Conservation (phyloP, 2,329 filamentous ascomycete species). For the Myriosclerotinia curreyana region DNA sequence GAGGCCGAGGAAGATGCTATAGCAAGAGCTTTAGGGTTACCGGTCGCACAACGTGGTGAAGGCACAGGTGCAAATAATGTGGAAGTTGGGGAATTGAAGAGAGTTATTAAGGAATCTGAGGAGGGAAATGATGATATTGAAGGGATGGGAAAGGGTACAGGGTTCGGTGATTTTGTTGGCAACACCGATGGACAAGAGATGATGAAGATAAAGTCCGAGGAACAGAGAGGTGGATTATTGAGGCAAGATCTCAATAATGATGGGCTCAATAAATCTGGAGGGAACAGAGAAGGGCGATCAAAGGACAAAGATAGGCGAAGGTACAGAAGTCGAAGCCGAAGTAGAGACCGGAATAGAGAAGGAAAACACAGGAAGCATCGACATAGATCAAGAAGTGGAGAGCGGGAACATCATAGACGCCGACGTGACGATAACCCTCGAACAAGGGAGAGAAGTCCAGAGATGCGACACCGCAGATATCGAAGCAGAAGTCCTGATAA, state of each 20-base stretch:
- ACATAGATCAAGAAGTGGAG: conserved; percentile 34
- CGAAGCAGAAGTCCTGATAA: conserved; percentile 38
- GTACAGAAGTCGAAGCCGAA: conserved; percentile 37
- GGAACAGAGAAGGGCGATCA: conserved; percentile 33
- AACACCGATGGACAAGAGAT: conserved; percentile 29
- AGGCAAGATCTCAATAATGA: conserved; percentile 25
- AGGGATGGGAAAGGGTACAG: conserved; percentile 33
- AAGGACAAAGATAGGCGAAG: conserved; percentile 35
- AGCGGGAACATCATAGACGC: conserved; percentile 30
- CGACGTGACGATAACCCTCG: conserved; percentile 31
- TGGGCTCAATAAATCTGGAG: conserved; percentile 30
- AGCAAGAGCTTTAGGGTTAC: conserved; percentile 75
- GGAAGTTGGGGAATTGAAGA: conserved; percentile 58
- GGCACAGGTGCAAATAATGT: conserved; percentile 65
- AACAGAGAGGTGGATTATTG: conserved; percentile 30
- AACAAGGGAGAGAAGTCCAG: conserved; percentile 33
- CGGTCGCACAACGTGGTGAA: conserved; percentile 55
- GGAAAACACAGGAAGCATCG: conserved; percentile 23
- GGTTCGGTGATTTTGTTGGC: conserved; percentile 39
- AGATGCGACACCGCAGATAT: conserved; percentile 28
- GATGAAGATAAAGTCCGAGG: conserved; percentile 20
- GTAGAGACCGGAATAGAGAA: conserved; percentile 27
- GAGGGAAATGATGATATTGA: conserved; percentile 41
- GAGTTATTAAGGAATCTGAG: conserved; percentile 49
- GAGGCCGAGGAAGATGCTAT: conserved; percentile 93